phyloP scores from a whole-genome alignment of 202 grass and related monocot species.

The Zoysia matrella region DNA sequence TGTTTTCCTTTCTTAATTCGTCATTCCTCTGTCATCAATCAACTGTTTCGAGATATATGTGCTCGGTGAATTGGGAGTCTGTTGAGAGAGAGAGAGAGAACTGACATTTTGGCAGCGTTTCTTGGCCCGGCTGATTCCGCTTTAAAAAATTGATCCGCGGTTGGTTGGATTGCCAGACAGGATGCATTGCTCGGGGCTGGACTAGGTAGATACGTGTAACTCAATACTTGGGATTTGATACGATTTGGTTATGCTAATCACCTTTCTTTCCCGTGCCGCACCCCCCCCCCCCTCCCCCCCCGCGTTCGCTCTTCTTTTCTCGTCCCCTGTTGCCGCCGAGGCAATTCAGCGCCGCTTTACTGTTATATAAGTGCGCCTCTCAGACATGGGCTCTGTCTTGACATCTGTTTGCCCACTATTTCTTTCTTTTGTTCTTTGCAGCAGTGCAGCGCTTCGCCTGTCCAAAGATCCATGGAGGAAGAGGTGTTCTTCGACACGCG shows the following conservation, averaged over 20 bases:
- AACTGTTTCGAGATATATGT: slow-evolving; percentile 44
- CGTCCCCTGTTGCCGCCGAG: slow-evolving; percentile 42
- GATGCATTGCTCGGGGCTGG: slow-evolving; percentile 57
- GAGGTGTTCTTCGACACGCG: slow-evolving; percentile 77
- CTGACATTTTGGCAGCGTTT: slow-evolving; percentile 24
- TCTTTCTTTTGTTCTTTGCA: neutral
- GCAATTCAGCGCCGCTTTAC: slow-evolving; percentile 57
- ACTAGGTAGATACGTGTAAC: slow-evolving; percentile 55
- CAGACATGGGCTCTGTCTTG: slow-evolving; percentile 43
- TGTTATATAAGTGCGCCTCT: slow-evolving; percentile 63
- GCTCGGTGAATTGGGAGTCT: slow-evolving; percentile 31
- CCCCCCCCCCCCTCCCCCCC: neutral
- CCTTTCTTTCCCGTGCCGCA: slow-evolving; percentile 25
- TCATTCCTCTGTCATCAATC: slow-evolving; percentile 26
- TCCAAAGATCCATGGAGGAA: slow-evolving; percentile 55
- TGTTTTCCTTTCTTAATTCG: slow-evolving; percentile 18
- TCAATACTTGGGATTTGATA: slow-evolving; percentile 56
- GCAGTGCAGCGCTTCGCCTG: slow-evolving; percentile 33
- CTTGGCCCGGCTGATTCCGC: slow-evolving; percentile 19
- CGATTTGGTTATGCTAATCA: slow-evolving; percentile 46
- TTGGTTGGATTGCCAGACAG: slow-evolving; percentile 41
- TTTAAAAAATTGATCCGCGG: slow-evolving; percentile 52
- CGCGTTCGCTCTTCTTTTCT: slow-evolving; percentile 45
- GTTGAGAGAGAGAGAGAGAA: neutral
- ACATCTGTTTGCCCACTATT: slow-evolving; percentile 47